Evolutionary conservation across 345 rosid genomes (phyloP), one percentile per base, ranked within the genome.

Genomic region (Eucalyptus rudis): DNA sequence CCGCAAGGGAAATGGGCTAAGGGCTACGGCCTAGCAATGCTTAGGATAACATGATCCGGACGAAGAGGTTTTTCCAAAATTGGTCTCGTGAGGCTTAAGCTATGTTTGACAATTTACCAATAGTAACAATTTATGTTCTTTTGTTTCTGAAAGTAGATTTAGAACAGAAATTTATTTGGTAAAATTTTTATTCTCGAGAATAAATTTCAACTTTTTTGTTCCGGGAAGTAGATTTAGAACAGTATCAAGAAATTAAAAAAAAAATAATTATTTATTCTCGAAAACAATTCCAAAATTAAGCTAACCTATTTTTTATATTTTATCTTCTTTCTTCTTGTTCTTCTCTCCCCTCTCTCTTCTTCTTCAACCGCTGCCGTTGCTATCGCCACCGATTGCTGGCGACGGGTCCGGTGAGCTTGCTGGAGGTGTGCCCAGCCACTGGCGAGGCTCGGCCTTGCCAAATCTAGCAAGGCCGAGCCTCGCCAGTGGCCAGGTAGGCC

Each of bases 341-440:
- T 0, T 49, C 16, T 49, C 16, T 49, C 16, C 16, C 16, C 51
- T 49, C 51, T 49, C 50, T 2, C 51, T 49, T 49, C 2, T 49
- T 13, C 16, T 49, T 49, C 51, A 49, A 49, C 16, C 0, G 6
- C 6, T 13, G 13, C 1, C 1, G 6, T 1, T 13, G 0, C 51
- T 13, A 49, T 49, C 2, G 3, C 2, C 16, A 13, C 16, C 0
- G 6, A 49, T 49, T 1, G 6, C 6, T 13, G 6, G 16, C 0
- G 51, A 13, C 3, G 6, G 1, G 3, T 49, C 0, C 0, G 0
- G 0, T 49, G 51, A 13, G 51, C 51, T 49, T 15, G 2, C 2
- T 2, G 3, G 5, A 49, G 51, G 51, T 49, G 16, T 49, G 51
- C 51, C 2, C 2, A 49, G 16, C 51, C 16, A 49, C 2, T 5